These are phyloP conservation scores for Magnolia officinalis DNA, from an alignment of 164 flowering plant genomes.

Conservation along the genomic window DNA sequence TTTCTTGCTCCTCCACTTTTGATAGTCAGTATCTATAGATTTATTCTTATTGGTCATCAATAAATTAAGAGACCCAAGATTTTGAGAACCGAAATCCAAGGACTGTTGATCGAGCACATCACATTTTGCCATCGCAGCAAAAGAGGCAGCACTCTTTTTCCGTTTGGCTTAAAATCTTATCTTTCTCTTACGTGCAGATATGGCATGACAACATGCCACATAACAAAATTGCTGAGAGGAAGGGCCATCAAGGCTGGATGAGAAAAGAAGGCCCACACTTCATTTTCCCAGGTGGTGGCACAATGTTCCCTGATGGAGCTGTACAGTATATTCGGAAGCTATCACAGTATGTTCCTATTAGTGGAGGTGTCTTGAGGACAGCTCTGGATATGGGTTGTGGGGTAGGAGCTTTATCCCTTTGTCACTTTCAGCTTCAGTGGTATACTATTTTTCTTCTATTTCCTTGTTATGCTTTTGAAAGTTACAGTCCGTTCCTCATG, in stretches of 20 bases:
- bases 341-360: conserved; percentile 70
- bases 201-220: conserved; percentile 97
- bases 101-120: neutral
- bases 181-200: conserved; percentile 47
- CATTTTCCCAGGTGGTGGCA: conserved; percentile 98
- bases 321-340: conserved; percentile 82
- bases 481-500: conserved; percentile 3
- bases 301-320: conserved; percentile 99
- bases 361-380: conserved; percentile 74
- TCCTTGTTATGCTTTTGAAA: neutral
- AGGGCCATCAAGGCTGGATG: conserved; percentile 99
- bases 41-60: neutral
- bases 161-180: neutral
- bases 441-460: neutral
- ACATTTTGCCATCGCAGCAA: neutral
- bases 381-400: conserved; percentile 99
- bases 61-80: neutral
- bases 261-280: conserved; percentile 79
- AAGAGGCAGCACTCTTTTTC: neutral
- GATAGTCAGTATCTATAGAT: neutral
- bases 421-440: neutral
- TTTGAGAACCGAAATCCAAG: neutral
- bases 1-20: neutral
- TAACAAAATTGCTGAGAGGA: conserved; percentile 90
- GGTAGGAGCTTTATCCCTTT: conserved; percentile 39